These are phyloP conservation scores for Pseudozyma thailandica DNA, from an alignment of 1,284 basidiomycete genomes.

Conservation along the genomic window DNA sequence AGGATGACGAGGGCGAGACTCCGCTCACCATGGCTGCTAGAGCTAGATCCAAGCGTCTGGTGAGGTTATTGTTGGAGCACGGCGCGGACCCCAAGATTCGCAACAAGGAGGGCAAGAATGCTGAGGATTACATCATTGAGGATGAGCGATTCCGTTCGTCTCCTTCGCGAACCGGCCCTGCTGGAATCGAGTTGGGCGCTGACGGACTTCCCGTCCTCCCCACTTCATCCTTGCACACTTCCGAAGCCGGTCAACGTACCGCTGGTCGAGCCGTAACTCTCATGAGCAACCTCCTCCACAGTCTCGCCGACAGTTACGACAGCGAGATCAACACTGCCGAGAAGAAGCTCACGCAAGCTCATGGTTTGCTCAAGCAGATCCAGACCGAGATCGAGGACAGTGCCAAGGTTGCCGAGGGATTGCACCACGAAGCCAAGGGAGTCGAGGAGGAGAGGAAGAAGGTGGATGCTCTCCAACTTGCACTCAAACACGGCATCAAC, in stretches of 20 bases:
- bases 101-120: slow-evolving; percentile 94
- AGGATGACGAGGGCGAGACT: slow-evolving; percentile 98
- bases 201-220: slow-evolving; percentile 40
- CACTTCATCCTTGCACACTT: slow-evolving; percentile 76
- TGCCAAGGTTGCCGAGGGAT: slow-evolving; percentile 78
- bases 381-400: slow-evolving; percentile 92
- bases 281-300: slow-evolving; percentile 86
- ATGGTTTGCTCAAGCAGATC: slow-evolving; percentile 85
- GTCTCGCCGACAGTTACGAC: slow-evolving; percentile 91
- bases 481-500: slow-evolving; percentile 80
- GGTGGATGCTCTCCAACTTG: slow-evolving; percentile 76
- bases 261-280: slow-evolving; percentile 80
- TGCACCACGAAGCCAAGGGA: slow-evolving; percentile 74
- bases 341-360: slow-evolving; percentile 88
- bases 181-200: slow-evolving; percentile 46
- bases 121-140: slow-evolving; percentile 98
- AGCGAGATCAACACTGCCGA: slow-evolving; percentile 91
- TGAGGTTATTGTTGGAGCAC: slow-evolving; percentile 94
- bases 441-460: slow-evolving; percentile 76
- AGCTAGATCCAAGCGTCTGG: slow-evolving; percentile 94
- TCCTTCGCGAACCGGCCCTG: slow-evolving; percentile 70
- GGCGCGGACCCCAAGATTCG: slow-evolving; percentile 95
- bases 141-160: slow-evolving; percentile 96
- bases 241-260: slow-evolving; percentile 85
- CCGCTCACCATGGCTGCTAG: slow-evolving; percentile 96